Conservation (phyloP, 805 yeast genomes). For the Jamesozyma gamospora region DNA sequence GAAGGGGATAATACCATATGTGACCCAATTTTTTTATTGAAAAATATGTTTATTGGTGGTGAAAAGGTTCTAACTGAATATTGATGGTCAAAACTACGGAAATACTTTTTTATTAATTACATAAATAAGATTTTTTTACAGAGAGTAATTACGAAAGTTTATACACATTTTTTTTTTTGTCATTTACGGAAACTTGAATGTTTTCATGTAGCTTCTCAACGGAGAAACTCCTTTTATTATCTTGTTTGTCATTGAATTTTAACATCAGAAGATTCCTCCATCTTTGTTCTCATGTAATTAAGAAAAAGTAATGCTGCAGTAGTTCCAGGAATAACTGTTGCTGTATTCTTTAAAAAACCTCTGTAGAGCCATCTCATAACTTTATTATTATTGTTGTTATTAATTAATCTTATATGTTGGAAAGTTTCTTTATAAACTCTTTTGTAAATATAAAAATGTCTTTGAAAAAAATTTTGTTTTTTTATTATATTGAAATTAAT, state of each 20-base stretch:
- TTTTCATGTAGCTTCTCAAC: too few relatives aligned
- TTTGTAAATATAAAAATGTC: not conserved
- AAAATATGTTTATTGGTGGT: not conserved
- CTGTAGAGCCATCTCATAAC: slow-evolving; percentile 57
- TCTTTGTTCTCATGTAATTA: slow-evolving; percentile 58
- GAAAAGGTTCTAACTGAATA: not conserved
- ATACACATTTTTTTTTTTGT: too few relatives aligned
- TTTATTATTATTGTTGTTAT: slow-evolving; percentile 37
- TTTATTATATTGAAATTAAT: not conserved
- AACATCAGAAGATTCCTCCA: slow-evolving; percentile 11
- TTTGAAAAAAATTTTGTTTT: not conserved
- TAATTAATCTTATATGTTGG: slow-evolving; percentile 45
- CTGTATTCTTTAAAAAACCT: slow-evolving; percentile 65
- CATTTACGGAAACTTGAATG: too few relatives aligned
- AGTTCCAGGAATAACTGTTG: slow-evolving; percentile 78
- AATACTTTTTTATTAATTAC: too few relatives aligned
- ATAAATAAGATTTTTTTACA: too few relatives aligned
- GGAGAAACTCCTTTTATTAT: too few relatives aligned
- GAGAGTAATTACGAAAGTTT: too few relatives aligned
- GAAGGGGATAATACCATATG: not conserved
- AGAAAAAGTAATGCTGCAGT: slow-evolving; percentile 76
- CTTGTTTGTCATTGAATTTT: not conserved
- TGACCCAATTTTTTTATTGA: not conserved
- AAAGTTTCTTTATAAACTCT: slow-evolving; percentile 62
- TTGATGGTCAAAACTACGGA: too few relatives aligned